Base-by-base conservation (phyloP, 2,329 filamentous ascomycete species). In the Trichoderma sp. region DNA sequence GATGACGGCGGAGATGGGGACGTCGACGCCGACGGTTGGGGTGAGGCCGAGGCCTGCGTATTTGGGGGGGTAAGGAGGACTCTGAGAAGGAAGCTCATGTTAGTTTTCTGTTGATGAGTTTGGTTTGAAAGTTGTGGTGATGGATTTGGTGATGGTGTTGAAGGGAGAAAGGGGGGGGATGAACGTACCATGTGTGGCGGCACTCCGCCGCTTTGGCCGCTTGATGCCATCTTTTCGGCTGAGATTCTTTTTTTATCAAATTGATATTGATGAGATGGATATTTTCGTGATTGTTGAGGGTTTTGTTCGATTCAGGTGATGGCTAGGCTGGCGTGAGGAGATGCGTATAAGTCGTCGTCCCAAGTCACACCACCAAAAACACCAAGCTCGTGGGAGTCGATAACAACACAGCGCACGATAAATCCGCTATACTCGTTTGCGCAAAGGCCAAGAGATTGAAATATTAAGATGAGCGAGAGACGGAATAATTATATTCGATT, bases 1-100 rank as follows among this genome's bases (percentile, higher is more conserved):
- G 74, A 94, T 87, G 71, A 93, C 86, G 67, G 86, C 84, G 73
- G 84, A 88, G 78, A 93, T 85, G 47, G 92, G 90, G 8, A 90
- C 84, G 78, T 95, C 92, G 74, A 91, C 81, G 3, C 77, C 73
- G 4, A 84, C 77, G 1, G 84, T 86, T 2, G 93, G 92, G 8
- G 82, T 75, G 28, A 90, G 88, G 71, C 91, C 91, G 21, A 90
- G 80, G 18, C 78, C 76, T 56, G 90, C 89, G 14, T 76, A 80
- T 14, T 74, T 77, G 3, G 85, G 83, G 6, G 78, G 76, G 72
- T 83, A 83, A 0, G 82, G 82, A 73, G 82, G 81, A 4, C 81
- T 79, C 74, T 81, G 74, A 3, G 4, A 15, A 18, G 11, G 3
- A 11, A 18, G 3, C 15, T 28, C n/a, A 56, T 53, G 43, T 65